Evolutionary conservation across 192 early-diverging fungal species (phyloP), one percentile per base, ranked within the genome.

Genomic region (Powellomyces hirtus): DNA sequence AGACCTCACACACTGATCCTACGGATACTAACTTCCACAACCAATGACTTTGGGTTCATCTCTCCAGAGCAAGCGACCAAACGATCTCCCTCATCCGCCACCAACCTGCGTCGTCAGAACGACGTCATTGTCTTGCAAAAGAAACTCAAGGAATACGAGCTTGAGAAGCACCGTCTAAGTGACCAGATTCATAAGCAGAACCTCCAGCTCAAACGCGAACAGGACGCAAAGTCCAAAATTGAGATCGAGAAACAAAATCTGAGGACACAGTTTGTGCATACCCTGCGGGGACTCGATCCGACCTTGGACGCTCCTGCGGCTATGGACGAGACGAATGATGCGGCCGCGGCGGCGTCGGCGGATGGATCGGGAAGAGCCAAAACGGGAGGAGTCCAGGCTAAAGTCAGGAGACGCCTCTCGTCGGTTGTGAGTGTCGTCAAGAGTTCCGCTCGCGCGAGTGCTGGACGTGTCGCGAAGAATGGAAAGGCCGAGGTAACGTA

Each of bases 211-310:
- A 58, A 59, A 36, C n/a, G 36, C 16, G 67, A 69, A 35, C 24
- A 56, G n/a, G 31, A 69, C 26, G 57, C 18, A 27, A 60, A 45
- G 44, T 24, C 18, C 8, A 69, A 69, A 34, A 45, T 46, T 5
- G 58, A 69, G 22, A 50, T n/a, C 4, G 67, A 69, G n/a, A 22
- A 22, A 13, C 44, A 59, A 18, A 45, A 26, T 5, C 18, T 69
- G 55, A 20, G 67, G 14, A 42, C 51, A 27, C 67, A 69, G 55
- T 69, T 69, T 35, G 49, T 46, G 20, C 67, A 69, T 60, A 56
- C 46, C n/a, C 34, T 69, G 1, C 14, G 35, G 20, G 57, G 46
- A 34, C 20, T 50, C 34, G 49, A 60, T 60, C 35, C 10, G 57
- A 58, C 8, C 29, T 37, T 10, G 26, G 51, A 8, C 13, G 26